phyloP scores from a whole-genome alignment of 1,139 yeast species.

The Kodamaea suecica region DNA sequence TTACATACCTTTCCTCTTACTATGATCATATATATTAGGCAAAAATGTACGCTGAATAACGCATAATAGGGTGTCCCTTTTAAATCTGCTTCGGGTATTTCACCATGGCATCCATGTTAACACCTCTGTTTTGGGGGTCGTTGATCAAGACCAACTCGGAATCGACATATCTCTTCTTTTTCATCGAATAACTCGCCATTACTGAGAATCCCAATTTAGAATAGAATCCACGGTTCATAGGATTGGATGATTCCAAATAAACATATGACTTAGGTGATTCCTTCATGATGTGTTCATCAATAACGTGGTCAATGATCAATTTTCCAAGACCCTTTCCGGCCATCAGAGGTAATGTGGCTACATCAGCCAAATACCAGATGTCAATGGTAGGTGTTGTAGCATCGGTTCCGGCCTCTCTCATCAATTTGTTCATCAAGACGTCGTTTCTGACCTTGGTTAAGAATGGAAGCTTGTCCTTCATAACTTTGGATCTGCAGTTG shows the following conservation, averaged over 20 bases:
- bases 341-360: conserved; percentile 40
- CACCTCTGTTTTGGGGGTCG: conserved; percentile 23
- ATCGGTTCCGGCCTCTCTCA: conserved; percentile 12
- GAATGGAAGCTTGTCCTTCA: conserved; percentile 34
- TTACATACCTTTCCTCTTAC: conserved; percentile 17
- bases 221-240: conserved; percentile 47
- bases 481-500: conserved; percentile 34
- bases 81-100: conserved; percentile 5
- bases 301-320: conserved; percentile 28
- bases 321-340: conserved; percentile 41
- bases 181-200: conserved; percentile 44
- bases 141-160: conserved; percentile 16
- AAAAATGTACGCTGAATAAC: conserved; percentile 17
- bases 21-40: conserved; percentile 19
- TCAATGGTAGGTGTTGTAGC: conserved; percentile 12
- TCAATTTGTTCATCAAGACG: conserved; percentile 17
- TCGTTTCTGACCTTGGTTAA: conserved; percentile 32
- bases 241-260: conserved; percentile 52
- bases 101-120: conserved; percentile 43
- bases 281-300: conserved; percentile 15
- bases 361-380: conserved; percentile 41
- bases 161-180: conserved; percentile 23
- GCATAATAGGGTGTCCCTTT: conserved; percentile 11
- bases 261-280: conserved; percentile 12
- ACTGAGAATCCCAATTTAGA: conserved; percentile 47